Evolutionary conservation across 371 early-diverging fungal genomes (phyloP).

Genomic region (Apophysomyces sp.): DNA sequence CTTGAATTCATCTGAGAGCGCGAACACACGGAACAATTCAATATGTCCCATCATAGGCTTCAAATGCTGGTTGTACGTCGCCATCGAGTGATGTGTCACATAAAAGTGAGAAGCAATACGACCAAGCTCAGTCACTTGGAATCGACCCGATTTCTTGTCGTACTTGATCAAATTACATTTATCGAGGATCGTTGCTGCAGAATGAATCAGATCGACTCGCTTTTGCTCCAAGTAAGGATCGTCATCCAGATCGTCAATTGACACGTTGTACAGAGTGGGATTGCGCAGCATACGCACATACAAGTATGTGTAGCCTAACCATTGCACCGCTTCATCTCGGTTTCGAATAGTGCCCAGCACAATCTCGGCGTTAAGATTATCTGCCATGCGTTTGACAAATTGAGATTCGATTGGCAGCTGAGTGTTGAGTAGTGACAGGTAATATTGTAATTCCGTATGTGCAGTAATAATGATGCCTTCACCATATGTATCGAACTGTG

Average conservation of each 20-base stretch:
- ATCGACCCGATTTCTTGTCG: conserved; percentile 86
- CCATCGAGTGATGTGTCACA: conserved; percentile 87
- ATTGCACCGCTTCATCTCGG: conserved; percentile 93
- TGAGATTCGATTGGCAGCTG: conserved; percentile 98
- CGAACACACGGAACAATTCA: conserved; percentile 91
- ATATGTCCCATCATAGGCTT: conserved; percentile 90
- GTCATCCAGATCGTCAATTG: conserved; percentile 66
- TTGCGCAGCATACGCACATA: conserved; percentile 96
- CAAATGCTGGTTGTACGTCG: conserved; percentile 91
- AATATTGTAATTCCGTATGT: conserved; percentile 91
- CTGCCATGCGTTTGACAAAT: conserved; percentile 86
- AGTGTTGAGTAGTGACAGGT: conserved; percentile 90
- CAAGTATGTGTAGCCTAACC: conserved; percentile 97
- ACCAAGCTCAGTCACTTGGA: conserved; percentile 91
- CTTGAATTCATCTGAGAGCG: conserved; percentile 91
- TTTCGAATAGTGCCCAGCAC: conserved; percentile 90
- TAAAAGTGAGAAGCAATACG: conserved; percentile 97
- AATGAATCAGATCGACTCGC: conserved; percentile 88
- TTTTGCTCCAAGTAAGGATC: conserved; percentile 87
- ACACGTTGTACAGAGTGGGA: conserved; percentile 80
- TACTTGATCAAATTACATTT: conserved; percentile 90
- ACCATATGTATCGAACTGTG: conserved; percentile 97
- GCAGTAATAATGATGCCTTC: conserved; percentile 98
- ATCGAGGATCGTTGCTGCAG: conserved; percentile 85
- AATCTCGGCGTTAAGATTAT: conserved; percentile 97